Evolutionary conservation across 495 filamentous ascomycete genomes (phyloP), one percentile per base, ranked within the genome.

Genomic region (Aspergillus bertholletiae): DNA sequence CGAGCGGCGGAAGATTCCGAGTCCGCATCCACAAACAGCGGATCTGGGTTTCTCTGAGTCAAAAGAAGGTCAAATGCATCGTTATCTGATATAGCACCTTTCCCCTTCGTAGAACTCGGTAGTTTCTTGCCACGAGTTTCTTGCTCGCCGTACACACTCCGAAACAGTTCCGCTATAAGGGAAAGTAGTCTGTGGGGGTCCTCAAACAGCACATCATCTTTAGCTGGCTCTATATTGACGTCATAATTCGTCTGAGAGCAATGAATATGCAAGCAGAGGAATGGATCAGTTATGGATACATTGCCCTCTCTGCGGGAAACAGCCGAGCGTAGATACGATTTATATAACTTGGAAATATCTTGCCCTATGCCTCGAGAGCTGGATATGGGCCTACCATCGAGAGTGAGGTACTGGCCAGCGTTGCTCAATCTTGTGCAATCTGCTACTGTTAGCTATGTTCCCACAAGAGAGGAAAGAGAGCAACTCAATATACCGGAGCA

Each of bases 221-320:
- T 98, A 0, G 87, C 81, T 0, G 92, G 92, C 62, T 97, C 92
- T 49, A 97, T 78, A 60, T 96, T 97, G 2, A 82, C 79, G 73
- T 97, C 93, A 56, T 98, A 97, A 46, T 77, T 87, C 13, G 80
- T 83, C 5, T 64, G 66, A 1, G 86, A 82, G 60, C 92, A 96
- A 5, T 62, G 61, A 6, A 98, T 81, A 51, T 91, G 84, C 40
- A 97, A 59, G 15, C 78, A 80, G 23, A 97, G 68, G 65, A 96
- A 93, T 0, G 87, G 87, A 54, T 90, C 82, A 26, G 74, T 79
- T 17, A 76, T 46, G 2, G 64, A 46, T 40, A 49, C 41, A 43
- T 46, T 44, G 5, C n/a, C 24, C 34, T 53, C 49, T 65, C 44
- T 49, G 59, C 59, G 32, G 32, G 60, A 72, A 20, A 61, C 46